Evolutionary conservation across 495 filamentous ascomycete genomes (phyloP).

Genomic region (Friedmanniomyces simplex): DNA sequence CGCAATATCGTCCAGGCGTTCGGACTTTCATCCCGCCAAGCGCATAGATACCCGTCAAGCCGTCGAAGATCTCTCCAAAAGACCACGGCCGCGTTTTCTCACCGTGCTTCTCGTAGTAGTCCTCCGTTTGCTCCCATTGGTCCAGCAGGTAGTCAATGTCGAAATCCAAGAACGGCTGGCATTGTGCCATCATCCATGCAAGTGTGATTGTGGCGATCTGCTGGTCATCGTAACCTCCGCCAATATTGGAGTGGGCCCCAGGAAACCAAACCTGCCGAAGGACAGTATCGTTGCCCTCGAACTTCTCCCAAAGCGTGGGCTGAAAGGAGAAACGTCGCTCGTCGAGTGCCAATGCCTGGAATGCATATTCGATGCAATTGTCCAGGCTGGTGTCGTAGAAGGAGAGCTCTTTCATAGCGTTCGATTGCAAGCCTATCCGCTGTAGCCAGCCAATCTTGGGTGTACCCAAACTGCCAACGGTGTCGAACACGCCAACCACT

Average conservation of each 20-base stretch:
- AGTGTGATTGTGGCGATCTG: slow-evolving; percentile 55
- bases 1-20: slow-evolving; percentile 49
- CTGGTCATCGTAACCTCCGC: slow-evolving; percentile 49
- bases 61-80: slow-evolving; percentile 44
- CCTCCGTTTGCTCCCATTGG: slow-evolving; percentile 35
- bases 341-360: slow-evolving; percentile 65
- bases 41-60: slow-evolving; percentile 40
- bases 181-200: slow-evolving; percentile 66
- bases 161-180: slow-evolving; percentile 49
- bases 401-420: slow-evolving; percentile 41
- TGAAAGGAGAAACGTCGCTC: slow-evolving; percentile 54
- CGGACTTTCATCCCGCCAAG: slow-evolving; percentile 42
- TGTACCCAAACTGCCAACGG: slow-evolving; percentile 29
- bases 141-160: slow-evolving; percentile 44
- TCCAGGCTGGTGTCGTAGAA: slow-evolving; percentile 53
- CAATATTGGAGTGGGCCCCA: slow-evolving; percentile 55
- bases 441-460: slow-evolving; percentile 30
- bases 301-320: slow-evolving; percentile 54
- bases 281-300: slow-evolving; percentile 28
- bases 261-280: slow-evolving; percentile 69
- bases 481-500: slow-evolving; percentile 34
- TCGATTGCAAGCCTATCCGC: slow-evolving; percentile 34
- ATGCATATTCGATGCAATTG: slow-evolving; percentile 52
- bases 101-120: slow-evolving; percentile 40
- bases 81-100: slow-evolving; percentile 47